These are phyloP conservation scores for Mortierella sp. DNA, from an alignment of 371 early-diverging fungal species.

Conservation along the genomic window DNA sequence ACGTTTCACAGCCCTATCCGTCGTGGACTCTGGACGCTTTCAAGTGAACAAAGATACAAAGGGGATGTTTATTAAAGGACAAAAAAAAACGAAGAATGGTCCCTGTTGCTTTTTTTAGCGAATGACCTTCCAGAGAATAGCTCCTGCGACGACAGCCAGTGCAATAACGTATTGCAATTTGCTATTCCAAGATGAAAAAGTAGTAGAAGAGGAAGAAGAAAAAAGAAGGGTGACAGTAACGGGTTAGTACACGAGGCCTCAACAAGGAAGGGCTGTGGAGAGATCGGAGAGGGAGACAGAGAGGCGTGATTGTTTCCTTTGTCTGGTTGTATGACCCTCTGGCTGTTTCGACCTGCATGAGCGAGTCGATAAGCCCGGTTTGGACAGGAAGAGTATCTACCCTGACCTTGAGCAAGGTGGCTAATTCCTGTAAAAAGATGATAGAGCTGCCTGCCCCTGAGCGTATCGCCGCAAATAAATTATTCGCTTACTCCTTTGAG, in stretches of 20 bases:
- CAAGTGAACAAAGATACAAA: background rate
- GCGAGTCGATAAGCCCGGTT: background rate
- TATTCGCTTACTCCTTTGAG: background rate
- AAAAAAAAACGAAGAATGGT: background rate
- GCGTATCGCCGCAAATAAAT: background rate
- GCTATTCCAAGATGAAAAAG: background rate
- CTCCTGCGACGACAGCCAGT: conserved; percentile 45
- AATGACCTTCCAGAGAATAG: conserved; percentile 47
- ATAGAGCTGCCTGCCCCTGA: background rate
- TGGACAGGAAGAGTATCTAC: background rate
- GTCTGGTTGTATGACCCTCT: background rate
- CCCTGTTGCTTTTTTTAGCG: conserved; percentile 3
- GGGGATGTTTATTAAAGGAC: background rate
- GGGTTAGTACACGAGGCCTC: background rate
- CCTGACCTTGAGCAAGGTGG: background rate
- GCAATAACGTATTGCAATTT: conserved; percentile 45
- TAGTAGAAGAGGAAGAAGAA: no score
- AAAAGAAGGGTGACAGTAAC: background rate
- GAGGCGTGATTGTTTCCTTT: background rate
- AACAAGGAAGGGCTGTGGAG: background rate
- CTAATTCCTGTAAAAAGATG: background rate
- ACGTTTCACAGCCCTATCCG: no score
- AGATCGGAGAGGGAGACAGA: no score
- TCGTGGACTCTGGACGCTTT: no score
- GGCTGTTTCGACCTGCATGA: background rate